phyloP scores from a whole-genome alignment of 768 basidiomycete species.

The Russula olivacea region DNA sequence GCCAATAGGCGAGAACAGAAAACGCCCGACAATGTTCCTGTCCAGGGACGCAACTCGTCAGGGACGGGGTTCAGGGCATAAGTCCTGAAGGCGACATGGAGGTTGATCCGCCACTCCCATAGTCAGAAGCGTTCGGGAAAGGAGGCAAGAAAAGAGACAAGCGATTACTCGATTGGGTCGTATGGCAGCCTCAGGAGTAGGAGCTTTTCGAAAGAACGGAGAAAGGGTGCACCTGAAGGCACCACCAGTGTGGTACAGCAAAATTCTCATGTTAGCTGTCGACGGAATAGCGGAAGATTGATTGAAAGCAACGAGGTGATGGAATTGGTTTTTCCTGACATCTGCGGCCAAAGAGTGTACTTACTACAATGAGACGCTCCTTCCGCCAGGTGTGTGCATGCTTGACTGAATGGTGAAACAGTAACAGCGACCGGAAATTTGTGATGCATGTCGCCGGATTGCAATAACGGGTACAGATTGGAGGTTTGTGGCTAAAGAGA shows the following conservation, averaged over 20 bases:
- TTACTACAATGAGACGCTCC: neutral
- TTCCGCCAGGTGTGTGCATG: neutral
- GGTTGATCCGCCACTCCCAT: neutral
- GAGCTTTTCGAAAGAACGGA: neutral
- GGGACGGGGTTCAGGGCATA: neutral
- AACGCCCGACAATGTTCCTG: neutral
- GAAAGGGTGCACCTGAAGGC: slow-evolving; percentile 2
- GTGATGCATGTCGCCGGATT: neutral
- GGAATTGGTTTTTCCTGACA: neutral
- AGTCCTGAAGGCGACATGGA: neutral
- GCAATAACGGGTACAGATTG: neutral
- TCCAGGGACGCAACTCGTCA: neutral
- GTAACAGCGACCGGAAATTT: neutral
- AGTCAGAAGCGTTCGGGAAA: neutral
- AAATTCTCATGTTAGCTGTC: neutral
- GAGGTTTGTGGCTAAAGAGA: neutral
- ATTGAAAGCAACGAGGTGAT: neutral
- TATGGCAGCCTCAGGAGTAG: neutral
- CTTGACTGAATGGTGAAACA: neutral
- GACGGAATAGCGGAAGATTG: neutral
- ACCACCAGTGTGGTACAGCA: neutral
- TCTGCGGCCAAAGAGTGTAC: neutral
- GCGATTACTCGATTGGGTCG: neutral
- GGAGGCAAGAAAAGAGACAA: neutral
- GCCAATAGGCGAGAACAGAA: neutral